Base-by-base conservation (phyloP, 306 rosid species). In the Vigna radiata region DNA sequence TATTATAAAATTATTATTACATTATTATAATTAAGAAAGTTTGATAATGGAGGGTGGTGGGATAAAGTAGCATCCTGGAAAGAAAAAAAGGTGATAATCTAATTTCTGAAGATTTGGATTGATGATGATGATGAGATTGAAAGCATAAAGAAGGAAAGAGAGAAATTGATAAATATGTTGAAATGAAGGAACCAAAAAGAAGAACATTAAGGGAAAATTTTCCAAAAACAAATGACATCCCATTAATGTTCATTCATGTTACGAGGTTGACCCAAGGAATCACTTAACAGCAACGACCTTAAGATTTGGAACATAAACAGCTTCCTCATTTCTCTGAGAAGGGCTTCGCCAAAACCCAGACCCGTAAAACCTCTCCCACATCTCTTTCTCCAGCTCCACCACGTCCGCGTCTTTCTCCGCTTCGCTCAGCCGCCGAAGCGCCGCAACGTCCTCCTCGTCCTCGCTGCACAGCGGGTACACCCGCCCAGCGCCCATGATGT, bases 301-400 rank as follows among this genome's bases (percentile, higher is more conserved):
- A 58, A 44, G 3, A 8, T 56, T 43, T 21, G 59, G 16, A 59
- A 9, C 12, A 44, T 78, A 56, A 43, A 12, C 0, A 19, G 2
- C 5, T 2, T 44, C 12, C 0, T 12, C 4, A 44, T 11, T 89
- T 75, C 89, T 89, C 79, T 84, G 92, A 6, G 97, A 92, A 0
- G 88, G 85, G 54, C 99, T 95, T 77, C 97, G 87, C 99, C 99
- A 95, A 53, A 95, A 95, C 0, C 99, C 99, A 21, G 89, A 66
- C 0, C 83, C 17, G 71, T 83, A 85, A 50, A 95, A 95, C 72
- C 48, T 84, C 2, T 89, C 91, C 97, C 97, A 92, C 99, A 95
- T 95, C 88, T 95, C 99, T 70, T 86, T 87, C 83, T 92, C 99
- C 41, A 95, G 74, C 31, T 87, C 86, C 72, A 83, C 7, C 66